phyloP scores from a whole-genome alignment of 257 asterid species.

The Penstemon eatonii region DNA sequence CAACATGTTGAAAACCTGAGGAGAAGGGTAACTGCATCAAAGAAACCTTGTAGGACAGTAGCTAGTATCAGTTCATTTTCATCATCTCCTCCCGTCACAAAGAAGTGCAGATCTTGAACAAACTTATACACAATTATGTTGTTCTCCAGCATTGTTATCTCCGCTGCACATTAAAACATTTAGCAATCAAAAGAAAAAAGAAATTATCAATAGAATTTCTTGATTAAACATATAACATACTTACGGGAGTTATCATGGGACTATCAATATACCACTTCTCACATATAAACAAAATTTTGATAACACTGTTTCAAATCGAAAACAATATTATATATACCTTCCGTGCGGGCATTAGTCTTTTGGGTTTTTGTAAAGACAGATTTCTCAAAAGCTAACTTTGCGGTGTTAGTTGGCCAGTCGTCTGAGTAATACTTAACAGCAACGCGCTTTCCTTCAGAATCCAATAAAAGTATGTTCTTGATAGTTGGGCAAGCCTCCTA shows the following conservation, averaged over 20 bases:
- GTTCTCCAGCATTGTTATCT: constrained; percentile 88
- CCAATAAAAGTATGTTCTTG: constrained; percentile 87
- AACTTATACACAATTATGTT: constrained; percentile 75
- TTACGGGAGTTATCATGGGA: too few relatives aligned
- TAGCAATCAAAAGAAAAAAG: background rate
- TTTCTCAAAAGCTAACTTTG: constrained; percentile 85
- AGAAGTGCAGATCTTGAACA: constrained; percentile 90
- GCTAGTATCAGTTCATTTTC: constrained; percentile 87
- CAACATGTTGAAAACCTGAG: constrained; percentile 57
- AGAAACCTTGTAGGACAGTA: constrained; percentile 83
- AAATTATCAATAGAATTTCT: background rate
- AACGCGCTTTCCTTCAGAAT: constrained; percentile 92
- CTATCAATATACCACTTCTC: too few relatives aligned
- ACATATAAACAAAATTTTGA: too few relatives aligned
- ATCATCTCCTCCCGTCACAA: constrained; percentile 89
- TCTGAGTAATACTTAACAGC: constrained; percentile 88
- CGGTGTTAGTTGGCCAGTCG: constrained; percentile 83
- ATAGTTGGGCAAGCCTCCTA: constrained; percentile 85
- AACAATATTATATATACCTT: constrained; percentile 49
- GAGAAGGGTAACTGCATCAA: constrained; percentile 75
- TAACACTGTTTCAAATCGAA: background rate
- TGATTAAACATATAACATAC: too few relatives aligned
- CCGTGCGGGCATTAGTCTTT: constrained; percentile 87
- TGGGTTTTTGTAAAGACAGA: constrained; percentile 82
- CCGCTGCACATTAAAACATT: constrained; percentile 55